Base-by-base conservation (phyloP, 2,329 filamentous ascomycete species). In the Laburnicola sp. region DNA sequence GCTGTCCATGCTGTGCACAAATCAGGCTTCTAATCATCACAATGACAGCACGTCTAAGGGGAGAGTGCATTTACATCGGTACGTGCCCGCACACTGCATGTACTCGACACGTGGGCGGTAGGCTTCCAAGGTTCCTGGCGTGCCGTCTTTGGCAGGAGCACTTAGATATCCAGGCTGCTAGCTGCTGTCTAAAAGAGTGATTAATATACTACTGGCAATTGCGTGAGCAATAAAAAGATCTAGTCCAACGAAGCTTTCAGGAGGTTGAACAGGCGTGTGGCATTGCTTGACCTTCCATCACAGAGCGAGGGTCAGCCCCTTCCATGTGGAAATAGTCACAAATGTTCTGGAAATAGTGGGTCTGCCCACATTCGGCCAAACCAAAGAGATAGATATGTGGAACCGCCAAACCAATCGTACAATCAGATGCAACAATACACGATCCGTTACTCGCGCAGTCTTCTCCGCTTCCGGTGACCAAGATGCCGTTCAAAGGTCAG, bases 161-260 rank as follows among this genome's bases (percentile, higher is more conserved):
- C 16, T 16, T 16, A 16, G 16, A 16, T 16, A 16, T 16, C 16
- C 16, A 16, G 16, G 16, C 16, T 16, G 16, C 16, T 16, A 16
- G 16, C 16, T 16, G 16, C 16, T 16, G 16, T 16, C 16, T 16
- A 38, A 47, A 52, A 37, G 34, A 46, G 52, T 47, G 45, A 54
- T 54, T 51, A 53, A 45, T 44, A 32, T 52, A 40, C 49, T 47
- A 37, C 25, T n/a, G 26, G 32, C 44, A 50, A 42, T 57, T 58
- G 60, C 57, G 57, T 55, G 58, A 58, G 60, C 57, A 63, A 56
- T 44, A 26, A 49, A 56, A 37, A 61, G 49, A 43, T 65, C 62
- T 65, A 68, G 54, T 56, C 50, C 58, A 50, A 53, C 32, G 26
- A 40, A 35, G 41, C 53, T 48, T 31, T 48, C 60, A 49, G 34